A percentile compares a stretch with the other conserved stretches of the same genome.
phyloP scores from a whole-genome alignment of 2,329 filamentous ascomycete species.

The Arthrobotrys iridis region DNA sequence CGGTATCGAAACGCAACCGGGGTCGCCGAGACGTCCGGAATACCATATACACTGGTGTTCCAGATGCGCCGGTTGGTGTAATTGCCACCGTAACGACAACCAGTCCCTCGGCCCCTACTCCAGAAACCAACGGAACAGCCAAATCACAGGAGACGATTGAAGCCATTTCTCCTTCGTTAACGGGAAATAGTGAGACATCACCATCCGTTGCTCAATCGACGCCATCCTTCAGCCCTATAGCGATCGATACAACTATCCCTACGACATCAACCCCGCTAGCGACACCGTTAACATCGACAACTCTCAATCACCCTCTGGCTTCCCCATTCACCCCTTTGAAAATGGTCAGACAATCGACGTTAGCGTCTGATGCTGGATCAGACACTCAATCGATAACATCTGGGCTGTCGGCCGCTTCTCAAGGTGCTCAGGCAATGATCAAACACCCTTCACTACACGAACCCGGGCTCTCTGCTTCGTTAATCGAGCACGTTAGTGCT shows the following conservation, averaged over 20 bases:
- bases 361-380: slow-evolving; percentile 64
- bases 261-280: not conserved
- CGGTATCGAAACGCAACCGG: slow-evolving; percentile 79
- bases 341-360: slow-evolving; percentile 52
- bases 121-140: slow-evolving; percentile 36
- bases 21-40: slow-evolving; percentile 92
- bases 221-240: slow-evolving; percentile 18
- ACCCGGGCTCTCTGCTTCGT: slow-evolving; percentile 83
- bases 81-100: not conserved
- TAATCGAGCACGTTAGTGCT: slow-evolving; percentile 90
- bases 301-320: slow-evolving; percentile 30
- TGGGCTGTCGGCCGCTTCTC: slow-evolving; percentile 73
- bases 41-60: slow-evolving; percentile 75
- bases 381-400: slow-evolving; percentile 91
- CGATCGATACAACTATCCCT: slow-evolving; percentile 9
- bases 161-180: slow-evolving; percentile 30
- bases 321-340: slow-evolving; percentile 47
- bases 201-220: slow-evolving; percentile 24
- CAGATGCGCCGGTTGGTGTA: slow-evolving; percentile 64
- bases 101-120: slow-evolving; percentile 44
- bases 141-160: slow-evolving; percentile 33
- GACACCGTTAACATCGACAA: slow-evolving; percentile 8
- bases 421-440: slow-evolving; percentile 69
- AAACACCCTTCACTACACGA: slow-evolving; percentile 83
- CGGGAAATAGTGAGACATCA: slow-evolving; percentile 20